Percentiles rank a stretch among this genome's conserved stretches.
These are phyloP conservation scores for Fusarium subtropicale DNA, from an alignment of 2,329 filamentous ascomycete genomes.

Conservation along the genomic window DNA sequence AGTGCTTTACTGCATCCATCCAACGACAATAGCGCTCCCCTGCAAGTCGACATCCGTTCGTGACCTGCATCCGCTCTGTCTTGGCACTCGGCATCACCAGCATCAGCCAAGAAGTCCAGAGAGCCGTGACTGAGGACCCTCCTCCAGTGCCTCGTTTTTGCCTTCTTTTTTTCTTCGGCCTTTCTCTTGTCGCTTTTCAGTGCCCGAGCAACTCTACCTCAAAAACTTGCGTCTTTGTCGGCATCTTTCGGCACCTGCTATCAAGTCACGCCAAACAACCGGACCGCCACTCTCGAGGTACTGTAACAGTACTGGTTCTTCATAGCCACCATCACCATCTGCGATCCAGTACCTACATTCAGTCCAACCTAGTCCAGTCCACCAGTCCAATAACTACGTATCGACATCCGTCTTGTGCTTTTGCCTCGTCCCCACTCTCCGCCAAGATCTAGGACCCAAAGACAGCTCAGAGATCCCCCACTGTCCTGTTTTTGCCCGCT, in stretches of 20 bases:
- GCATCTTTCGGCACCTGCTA: slow-evolving; percentile 15
- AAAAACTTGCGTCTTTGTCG: slow-evolving; percentile 14
- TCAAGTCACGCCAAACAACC: slow-evolving; percentile 29
- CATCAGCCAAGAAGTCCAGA: slow-evolving; percentile 31
- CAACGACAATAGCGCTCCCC: slow-evolving; percentile 15
- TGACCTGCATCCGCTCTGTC: slow-evolving; percentile 38
- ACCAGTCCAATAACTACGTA: slow-evolving; percentile 12
- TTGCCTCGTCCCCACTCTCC: slow-evolving; percentile 39
- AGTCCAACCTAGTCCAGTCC: neutral
- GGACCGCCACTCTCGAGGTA: slow-evolving; percentile 28
- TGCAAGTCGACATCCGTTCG: slow-evolving; percentile 39
- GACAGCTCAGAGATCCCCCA: slow-evolving; percentile 37
- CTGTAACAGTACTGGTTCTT: slow-evolving; percentile 17
- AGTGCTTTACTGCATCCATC: neutral
- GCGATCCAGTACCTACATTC: slow-evolving; percentile 4
- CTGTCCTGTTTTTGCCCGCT: slow-evolving; percentile 34
- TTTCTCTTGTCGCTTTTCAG: slow-evolving; percentile 7
- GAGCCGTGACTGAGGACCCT: slow-evolving; percentile 5
- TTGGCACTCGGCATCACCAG: slow-evolving; percentile 40
- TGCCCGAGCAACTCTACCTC: slow-evolving; percentile 15
- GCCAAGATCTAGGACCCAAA: slow-evolving; percentile 34
- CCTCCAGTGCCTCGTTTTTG: neutral
- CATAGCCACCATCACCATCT: slow-evolving; percentile 35
- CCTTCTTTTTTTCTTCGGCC: neutral
- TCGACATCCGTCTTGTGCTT: slow-evolving; percentile 24